These are phyloP conservation scores for Setaria italica DNA, from an alignment of 202 grass and related monocot species.

Conservation along the genomic window DNA sequence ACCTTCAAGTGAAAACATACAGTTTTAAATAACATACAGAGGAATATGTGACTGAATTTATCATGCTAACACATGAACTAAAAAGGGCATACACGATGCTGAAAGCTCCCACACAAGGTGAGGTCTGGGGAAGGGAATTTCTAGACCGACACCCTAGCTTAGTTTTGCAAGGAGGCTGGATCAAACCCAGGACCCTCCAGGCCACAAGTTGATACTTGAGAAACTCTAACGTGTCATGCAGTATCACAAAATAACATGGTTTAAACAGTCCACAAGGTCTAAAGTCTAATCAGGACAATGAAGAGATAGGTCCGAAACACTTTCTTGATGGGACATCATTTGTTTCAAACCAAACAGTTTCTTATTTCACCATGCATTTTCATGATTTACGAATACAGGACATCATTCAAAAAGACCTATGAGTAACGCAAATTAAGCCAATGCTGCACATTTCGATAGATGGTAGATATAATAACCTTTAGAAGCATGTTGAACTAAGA, in stretches of 20 bases:
- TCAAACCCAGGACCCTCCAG: neutral
- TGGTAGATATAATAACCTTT: neutral
- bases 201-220: neutral
- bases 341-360: constrained; percentile 11
- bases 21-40: constrained; percentile 14
- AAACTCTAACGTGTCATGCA: neutral
- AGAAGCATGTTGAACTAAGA: neutral
- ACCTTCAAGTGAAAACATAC: constrained; percentile 57
- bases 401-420: neutral
- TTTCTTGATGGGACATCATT: neutral
- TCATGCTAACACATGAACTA: neutral
- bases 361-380: neutral
- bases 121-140: neutral
- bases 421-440: neutral
- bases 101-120: neutral
- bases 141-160: neutral
- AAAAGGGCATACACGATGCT: neutral
- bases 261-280: neutral
- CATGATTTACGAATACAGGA: neutral
- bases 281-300: neutral
- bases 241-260: neutral
- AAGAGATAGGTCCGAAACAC: neutral
- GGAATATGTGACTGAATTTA: neutral
- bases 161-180: neutral
- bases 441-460: constrained; percentile 3